Conservation (phyloP, 805 yeast genomes). For the Hanseniaspora thailandica region DNA sequence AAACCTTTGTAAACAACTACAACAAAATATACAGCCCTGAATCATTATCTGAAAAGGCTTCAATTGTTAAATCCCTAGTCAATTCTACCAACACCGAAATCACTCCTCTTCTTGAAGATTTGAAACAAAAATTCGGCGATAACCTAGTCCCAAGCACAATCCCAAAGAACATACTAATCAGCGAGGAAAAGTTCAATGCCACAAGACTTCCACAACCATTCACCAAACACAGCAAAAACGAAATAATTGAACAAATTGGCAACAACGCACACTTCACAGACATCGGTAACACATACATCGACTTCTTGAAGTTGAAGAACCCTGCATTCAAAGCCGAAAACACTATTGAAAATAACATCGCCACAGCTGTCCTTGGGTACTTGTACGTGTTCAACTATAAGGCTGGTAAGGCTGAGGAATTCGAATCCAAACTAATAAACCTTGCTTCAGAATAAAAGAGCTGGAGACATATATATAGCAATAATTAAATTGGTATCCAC, state of each 20-base stretch:
- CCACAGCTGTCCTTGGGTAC: constrained; percentile 9
- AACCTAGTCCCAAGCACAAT: background rate
- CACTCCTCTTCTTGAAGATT: too few species aligned
- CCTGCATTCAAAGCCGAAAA: too few species aligned
- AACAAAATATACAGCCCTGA: too few species aligned
- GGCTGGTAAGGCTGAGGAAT: background rate
- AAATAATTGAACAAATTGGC: background rate
- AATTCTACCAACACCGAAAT: too few species aligned
- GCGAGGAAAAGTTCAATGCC: background rate
- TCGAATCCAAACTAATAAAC: background rate
- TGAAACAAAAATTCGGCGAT: background rate
- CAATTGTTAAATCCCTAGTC: too few species aligned
- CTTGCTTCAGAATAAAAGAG: too few species aligned
- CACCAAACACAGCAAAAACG: background rate
- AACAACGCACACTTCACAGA: constrained; percentile 4
- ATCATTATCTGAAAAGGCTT: too few species aligned
- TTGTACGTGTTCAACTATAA: constrained; percentile 4
- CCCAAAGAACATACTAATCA: background rate
- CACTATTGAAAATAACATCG: background rate
- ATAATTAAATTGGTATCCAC: background rate
- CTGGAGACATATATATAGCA: background rate
- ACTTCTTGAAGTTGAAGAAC: background rate
- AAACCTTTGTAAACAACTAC: too few species aligned
- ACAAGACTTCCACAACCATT: background rate
- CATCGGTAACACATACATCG: background rate